Conservation (phyloP, 176 grass and related monocot species). For the Alloteropsis semialata region DNA sequence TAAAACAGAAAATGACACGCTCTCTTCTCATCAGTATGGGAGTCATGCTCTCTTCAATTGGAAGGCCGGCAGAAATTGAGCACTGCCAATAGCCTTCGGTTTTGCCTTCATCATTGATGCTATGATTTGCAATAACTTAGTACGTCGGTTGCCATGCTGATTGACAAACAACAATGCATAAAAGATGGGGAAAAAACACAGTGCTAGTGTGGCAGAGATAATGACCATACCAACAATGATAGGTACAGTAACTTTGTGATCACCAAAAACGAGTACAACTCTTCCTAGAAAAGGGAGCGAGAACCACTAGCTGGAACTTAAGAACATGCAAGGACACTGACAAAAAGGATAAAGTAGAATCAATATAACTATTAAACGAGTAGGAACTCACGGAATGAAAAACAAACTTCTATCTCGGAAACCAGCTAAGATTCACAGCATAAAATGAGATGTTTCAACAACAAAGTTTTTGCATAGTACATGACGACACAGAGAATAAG, state of each 20-base stretch:
- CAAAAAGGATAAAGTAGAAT: neutral
- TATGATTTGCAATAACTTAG: neutral
- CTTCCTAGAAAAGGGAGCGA: conserved; percentile 20
- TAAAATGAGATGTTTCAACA: conserved; percentile 21
- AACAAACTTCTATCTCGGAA: conserved; percentile 22
- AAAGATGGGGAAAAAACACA: neutral
- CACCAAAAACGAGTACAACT: neutral
- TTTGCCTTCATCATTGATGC: neutral
- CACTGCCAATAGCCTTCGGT: neutral
- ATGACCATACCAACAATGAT: conserved; percentile 19
- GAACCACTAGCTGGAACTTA: conserved; percentile 24
- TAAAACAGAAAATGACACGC: neutral
- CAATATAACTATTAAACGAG: conserved; percentile 1
- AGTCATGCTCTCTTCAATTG: conserved; percentile 4
- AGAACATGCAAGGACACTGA: conserved; percentile 19
- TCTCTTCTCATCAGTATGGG: neutral
- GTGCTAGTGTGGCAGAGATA: neutral
- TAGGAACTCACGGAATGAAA: neutral
- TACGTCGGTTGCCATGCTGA: neutral
- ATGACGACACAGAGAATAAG: neutral
- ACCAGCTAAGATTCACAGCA: conserved; percentile 18
- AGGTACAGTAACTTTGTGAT: conserved; percentile 16
- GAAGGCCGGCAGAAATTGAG: conserved; percentile 23
- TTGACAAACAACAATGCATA: neutral
- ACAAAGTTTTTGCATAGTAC: conserved; percentile 14